Evolutionary conservation across 2,329 filamentous ascomycete genomes (phyloP).

Genomic region (Sporothrix curviconia): DNA sequence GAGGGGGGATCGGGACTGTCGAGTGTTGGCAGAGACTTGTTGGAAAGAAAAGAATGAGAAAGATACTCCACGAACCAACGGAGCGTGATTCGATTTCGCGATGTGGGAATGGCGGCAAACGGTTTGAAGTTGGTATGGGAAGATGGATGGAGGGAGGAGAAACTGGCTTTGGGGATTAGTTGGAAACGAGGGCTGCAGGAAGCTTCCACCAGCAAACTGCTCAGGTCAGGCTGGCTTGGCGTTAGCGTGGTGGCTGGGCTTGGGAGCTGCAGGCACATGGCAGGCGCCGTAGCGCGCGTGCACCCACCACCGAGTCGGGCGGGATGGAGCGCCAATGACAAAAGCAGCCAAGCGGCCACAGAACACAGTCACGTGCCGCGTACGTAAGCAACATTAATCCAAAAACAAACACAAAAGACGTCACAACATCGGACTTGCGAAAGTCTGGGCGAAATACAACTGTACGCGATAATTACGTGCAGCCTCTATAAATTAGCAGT

Average conservation of each 20-base stretch:
- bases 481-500: no score
- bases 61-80: no score
- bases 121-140: not conserved
- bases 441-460: not conserved
- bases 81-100: slow-evolving; percentile 3
- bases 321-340: slow-evolving; percentile 3
- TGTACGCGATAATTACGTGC: no score
- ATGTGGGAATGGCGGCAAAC: not conserved
- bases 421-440: not conserved
- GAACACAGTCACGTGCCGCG: slow-evolving; percentile 6
- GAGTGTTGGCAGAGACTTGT: not conserved
- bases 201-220: slow-evolving; percentile 15
- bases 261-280: slow-evolving; percentile 13
- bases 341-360: not conserved
- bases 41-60: not conserved
- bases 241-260: no score
- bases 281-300: slow-evolving; percentile 17
- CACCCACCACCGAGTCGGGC: slow-evolving; percentile 5
- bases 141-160: no score
- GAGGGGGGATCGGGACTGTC: no score
- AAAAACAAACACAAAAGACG: no score
- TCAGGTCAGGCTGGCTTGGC: not conserved
- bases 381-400: not conserved
- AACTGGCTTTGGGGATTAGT: not conserved
- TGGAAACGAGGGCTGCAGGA: not conserved